These are phyloP conservation scores for Porphyra umbilicalis DNA, from an alignment of 31 red algal genomes.

Conservation along the genomic window DNA sequence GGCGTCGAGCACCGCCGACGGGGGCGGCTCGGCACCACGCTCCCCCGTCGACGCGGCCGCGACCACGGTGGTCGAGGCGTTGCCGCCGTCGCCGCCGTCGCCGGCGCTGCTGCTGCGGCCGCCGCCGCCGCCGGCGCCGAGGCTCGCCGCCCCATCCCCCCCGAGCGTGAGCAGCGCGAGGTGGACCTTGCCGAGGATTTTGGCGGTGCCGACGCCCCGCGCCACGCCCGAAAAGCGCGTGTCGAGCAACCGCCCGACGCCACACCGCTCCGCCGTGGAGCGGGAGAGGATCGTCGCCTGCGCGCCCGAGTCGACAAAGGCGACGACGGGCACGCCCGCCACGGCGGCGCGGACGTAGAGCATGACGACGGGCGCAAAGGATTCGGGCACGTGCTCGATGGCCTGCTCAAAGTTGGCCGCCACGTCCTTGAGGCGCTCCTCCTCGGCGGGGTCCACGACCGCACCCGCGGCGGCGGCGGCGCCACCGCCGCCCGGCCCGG, in stretches of 20 bases:
- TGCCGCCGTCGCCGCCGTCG: not conserved
- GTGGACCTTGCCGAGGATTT: slow-evolving; percentile 76
- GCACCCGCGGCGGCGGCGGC: not conserved
- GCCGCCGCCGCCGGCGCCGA: not conserved
- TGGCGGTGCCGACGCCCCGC: slow-evolving; percentile 73
- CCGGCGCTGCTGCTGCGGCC: not conserved
- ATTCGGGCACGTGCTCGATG: slow-evolving; percentile 75
- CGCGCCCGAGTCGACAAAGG: slow-evolving; percentile 89
- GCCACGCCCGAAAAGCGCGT: slow-evolving; percentile 76
- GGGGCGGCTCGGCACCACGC: not conserved
- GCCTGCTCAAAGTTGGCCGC: slow-evolving; percentile 73
- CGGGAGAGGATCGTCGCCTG: slow-evolving; percentile 85
- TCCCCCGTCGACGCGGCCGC: not conserved
- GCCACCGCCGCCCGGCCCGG: not conserved
- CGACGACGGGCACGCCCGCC: slow-evolving; percentile 40
- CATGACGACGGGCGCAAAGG: slow-evolving; percentile 71
- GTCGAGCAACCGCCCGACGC: slow-evolving; percentile 65
- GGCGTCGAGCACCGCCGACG: slow-evolving; percentile 43
- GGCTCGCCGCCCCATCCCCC: not conserved
- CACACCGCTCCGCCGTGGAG: slow-evolving; percentile 64
- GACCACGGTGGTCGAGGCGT: not conserved
- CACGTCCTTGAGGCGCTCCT: slow-evolving; percentile 54
- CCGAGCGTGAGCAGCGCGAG: slow-evolving; percentile 59
- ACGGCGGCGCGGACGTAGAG: slow-evolving; percentile 75
- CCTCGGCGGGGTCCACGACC: not conserved